Percentiles rank a stretch among this genome's conserved stretches.
Conservation (phyloP, 352 stramenopile species). For the Phytophthora hybrid region DNA sequence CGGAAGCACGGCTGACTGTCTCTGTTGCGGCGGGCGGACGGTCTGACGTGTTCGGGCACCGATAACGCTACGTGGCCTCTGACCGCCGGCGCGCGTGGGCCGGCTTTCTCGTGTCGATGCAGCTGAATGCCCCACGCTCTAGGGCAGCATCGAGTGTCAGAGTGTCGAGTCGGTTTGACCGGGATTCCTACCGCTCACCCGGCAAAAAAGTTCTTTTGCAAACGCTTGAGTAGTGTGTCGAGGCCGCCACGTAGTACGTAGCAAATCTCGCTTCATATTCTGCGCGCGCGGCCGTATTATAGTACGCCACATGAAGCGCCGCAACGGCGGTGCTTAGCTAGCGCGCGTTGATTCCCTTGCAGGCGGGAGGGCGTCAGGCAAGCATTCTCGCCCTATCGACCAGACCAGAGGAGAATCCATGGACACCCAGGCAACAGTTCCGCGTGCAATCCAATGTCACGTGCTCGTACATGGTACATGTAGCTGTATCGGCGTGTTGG, state of each 20-base stretch:
- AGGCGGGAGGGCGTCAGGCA: constrained; percentile 14
- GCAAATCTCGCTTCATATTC: constrained; percentile 28
- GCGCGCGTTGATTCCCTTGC: neutral
- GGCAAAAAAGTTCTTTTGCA: constrained; percentile 22
- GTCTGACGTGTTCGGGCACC: constrained; percentile 5
- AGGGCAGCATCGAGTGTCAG: neutral
- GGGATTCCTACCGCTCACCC: constrained; percentile 34
- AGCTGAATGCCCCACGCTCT: constrained; percentile 4
- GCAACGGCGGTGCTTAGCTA: no score
- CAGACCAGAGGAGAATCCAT: no score
- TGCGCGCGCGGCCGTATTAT: neutral
- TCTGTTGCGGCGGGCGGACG: constrained; percentile 13
- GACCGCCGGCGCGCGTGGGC: constrained; percentile 10
- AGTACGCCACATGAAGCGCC: no score
- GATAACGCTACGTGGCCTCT: constrained; percentile 34
- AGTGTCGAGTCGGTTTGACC: constrained; percentile 34
- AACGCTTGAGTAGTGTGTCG: constrained; percentile 5
- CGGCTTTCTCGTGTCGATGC: constrained; percentile 22
- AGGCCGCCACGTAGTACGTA: constrained; percentile 6
- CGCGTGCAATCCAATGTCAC: no score
- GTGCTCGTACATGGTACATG: no score
- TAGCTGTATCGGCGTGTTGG: neutral
- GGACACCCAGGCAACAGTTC: no score
- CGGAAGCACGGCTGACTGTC: constrained; percentile 28
- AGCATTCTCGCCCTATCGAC: constrained; percentile 18